A percentile compares a stretch with the other conserved stretches of the same genome.
phyloP scores from a whole-genome alignment of 345 rosid genomes.

The Eucalyptus regnans region DNA sequence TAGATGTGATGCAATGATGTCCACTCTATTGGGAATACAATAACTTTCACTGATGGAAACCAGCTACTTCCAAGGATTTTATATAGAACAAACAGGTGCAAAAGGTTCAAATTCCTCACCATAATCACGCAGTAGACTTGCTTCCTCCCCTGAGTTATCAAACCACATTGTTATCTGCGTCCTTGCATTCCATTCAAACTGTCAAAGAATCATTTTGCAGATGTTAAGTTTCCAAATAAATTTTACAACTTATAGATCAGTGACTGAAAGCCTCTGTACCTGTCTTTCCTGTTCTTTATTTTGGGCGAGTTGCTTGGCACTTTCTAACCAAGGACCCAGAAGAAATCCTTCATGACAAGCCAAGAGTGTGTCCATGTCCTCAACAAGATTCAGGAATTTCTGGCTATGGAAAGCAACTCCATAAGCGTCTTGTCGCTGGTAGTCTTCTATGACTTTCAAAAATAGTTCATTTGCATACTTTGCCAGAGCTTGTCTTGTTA shows the following conservation, averaged over 20 bases:
- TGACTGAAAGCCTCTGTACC: slow-evolving; percentile 9
- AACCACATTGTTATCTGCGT: slow-evolving; percentile 79
- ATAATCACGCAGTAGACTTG: slow-evolving; percentile 62
- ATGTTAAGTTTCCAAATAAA: not conserved
- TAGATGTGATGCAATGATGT: not conserved
- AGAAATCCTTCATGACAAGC: slow-evolving; percentile 55
- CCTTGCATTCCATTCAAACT: slow-evolving; percentile 76
- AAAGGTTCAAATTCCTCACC: slow-evolving; percentile 5
- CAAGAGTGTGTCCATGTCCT: slow-evolving; percentile 46
- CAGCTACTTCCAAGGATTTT: not conserved
- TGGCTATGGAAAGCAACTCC: slow-evolving; percentile 19
- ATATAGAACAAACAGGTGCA: not conserved
- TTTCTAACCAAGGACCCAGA: slow-evolving; percentile 68
- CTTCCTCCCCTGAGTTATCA: slow-evolving; percentile 53
- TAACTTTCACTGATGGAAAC: not conserved
- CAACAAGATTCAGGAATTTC: slow-evolving; percentile 44
- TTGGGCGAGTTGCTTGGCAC: slow-evolving; percentile 49
- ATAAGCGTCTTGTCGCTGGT: slow-evolving; percentile 16
- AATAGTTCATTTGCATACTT: slow-evolving; percentile 55
- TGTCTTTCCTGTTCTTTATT: slow-evolving; percentile 32
- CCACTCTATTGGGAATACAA: not conserved
- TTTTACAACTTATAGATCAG: too few species aligned
- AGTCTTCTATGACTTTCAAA: slow-evolving; percentile 32
- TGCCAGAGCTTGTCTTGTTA: slow-evolving; percentile 62
- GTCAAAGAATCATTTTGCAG: not conserved